These are phyloP conservation scores for Bipolaris cookei DNA, from an alignment of 2,329 filamentous ascomycete species.

Conservation along the genomic window DNA sequence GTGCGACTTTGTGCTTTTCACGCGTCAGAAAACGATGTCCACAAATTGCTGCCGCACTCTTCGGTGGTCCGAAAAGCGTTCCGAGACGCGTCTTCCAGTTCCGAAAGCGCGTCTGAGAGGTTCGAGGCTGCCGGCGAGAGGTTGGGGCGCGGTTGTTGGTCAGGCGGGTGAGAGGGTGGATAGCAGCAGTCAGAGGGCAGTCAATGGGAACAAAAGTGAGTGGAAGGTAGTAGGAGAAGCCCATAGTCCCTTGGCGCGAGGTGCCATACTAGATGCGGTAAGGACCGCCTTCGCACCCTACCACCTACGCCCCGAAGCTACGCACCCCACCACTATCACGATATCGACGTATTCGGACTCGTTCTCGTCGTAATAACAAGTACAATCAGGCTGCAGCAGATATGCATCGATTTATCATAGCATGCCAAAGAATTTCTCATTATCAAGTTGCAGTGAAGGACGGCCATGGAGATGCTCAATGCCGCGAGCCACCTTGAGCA, in stretches of 20 bases:
- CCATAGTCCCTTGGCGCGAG: conserved; percentile 25
- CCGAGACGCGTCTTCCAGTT: conserved; percentile 49
- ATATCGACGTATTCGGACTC: conserved; percentile 68
- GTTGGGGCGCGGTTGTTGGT: conserved; percentile 36
- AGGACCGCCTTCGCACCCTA: conserved; percentile 36
- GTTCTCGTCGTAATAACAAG: conserved; percentile 59
- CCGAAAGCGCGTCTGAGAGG: conserved; percentile 52
- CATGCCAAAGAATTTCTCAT: conserved; percentile 10
- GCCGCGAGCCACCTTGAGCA: conserved; percentile 38
- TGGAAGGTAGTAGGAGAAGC: conserved; percentile 39
- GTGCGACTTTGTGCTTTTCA: conserved; percentile 22
- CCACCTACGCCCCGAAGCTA: conserved; percentile 35
- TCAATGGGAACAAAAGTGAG: conserved; percentile 40
- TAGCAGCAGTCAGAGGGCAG: conserved; percentile 45
- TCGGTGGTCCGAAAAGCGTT: conserved; percentile 41
- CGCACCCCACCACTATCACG: conserved; percentile 43
- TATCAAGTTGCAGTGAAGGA: conserved; percentile 19
- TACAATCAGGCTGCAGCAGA: conserved; percentile 19
- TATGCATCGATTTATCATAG: conserved; percentile 13
- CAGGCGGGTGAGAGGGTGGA: conserved; percentile 39
- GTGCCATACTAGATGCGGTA: conserved; percentile 34
- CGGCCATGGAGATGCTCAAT: conserved; percentile 25
- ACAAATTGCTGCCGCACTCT: conserved; percentile 42
- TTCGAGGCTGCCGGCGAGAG: conserved; percentile 31
- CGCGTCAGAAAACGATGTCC: conserved; percentile 27